A percentile compares a stretch with the other conserved stretches of the same genome.
Conservation (phyloP, 305 asterid genomes). For the Fraxinus xanthoxyloides region DNA sequence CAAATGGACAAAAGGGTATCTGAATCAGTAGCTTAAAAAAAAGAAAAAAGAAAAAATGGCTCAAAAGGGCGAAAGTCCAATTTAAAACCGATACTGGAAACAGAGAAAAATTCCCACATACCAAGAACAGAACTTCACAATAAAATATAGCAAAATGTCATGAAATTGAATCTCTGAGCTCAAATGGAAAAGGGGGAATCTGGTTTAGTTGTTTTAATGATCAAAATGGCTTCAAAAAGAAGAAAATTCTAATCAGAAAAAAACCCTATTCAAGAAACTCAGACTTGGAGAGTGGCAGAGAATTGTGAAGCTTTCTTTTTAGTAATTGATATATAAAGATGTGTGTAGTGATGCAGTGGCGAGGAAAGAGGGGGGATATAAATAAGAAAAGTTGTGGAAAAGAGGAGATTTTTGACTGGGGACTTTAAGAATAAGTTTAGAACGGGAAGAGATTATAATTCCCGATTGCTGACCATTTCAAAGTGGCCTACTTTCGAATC, state of each 20-base stretch:
- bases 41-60: background rate
- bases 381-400: constrained; percentile 40
- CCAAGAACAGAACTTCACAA: background rate
- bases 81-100: background rate
- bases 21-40: background rate
- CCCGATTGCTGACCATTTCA: constrained; percentile 49
- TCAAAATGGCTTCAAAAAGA: constrained; percentile 13
- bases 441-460: background rate
- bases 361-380: constrained; percentile 25
- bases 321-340: background rate
- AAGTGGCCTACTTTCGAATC: constrained; percentile 3
- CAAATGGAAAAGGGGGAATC: background rate
- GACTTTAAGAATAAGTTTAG: background rate
- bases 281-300: constrained; percentile 11
- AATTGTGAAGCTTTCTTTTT: background rate
- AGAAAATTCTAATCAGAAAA: background rate
- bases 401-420: constrained; percentile 28
- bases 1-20: background rate
- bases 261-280: background rate
- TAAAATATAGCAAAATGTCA: background rate
- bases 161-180: background rate
- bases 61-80: background rate
- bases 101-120: background rate
- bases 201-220: background rate
- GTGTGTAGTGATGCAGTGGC: constrained; percentile 12